Percentiles rank a stretch among this genome's conserved stretches.
Evolutionary conservation across 805 yeast species (phyloP).

Genomic region (Starmerella geochares): DNA sequence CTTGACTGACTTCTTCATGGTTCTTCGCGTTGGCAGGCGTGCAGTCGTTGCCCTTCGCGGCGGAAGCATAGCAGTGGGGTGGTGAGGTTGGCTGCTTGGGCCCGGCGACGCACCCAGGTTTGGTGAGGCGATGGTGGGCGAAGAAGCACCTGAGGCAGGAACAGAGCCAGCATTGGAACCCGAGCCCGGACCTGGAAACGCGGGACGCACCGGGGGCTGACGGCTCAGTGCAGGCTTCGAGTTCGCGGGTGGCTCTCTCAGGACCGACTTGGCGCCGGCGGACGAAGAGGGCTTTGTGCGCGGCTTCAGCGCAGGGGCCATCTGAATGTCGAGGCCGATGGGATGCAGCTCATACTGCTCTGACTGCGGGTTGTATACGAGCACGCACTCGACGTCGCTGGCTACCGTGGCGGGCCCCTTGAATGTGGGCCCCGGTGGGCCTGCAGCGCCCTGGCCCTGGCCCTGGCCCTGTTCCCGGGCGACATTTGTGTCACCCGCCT

Average conservation of each 20-base stretch:
- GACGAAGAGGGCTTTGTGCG: conserved; percentile 9
- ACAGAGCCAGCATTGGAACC: neutral
- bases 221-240: neutral
- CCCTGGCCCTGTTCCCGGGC: conserved; percentile 5
- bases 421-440: conserved; percentile 18
- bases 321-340: conserved; percentile 21
- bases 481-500: neutral
- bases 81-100: neutral
- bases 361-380: conserved; percentile 61
- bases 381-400: conserved; percentile 50
- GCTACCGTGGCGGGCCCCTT: conserved; percentile 25
- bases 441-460: conserved; percentile 3
- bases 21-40: conserved; percentile 12
- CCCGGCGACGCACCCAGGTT: neutral
- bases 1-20: neutral
- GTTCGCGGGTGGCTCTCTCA: conserved; percentile 2
- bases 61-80: conserved; percentile 1
- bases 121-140: neutral
- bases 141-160: neutral
- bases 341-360: conserved; percentile 25
- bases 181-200: neutral
- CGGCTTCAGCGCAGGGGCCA: conserved; percentile 17
- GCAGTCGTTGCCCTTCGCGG: conserved; percentile 11
- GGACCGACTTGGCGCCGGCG: neutral
- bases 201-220: neutral